phyloP scores from a whole-genome alignment of 345 rosid genomes.

The Cardamine occulta region DNA sequence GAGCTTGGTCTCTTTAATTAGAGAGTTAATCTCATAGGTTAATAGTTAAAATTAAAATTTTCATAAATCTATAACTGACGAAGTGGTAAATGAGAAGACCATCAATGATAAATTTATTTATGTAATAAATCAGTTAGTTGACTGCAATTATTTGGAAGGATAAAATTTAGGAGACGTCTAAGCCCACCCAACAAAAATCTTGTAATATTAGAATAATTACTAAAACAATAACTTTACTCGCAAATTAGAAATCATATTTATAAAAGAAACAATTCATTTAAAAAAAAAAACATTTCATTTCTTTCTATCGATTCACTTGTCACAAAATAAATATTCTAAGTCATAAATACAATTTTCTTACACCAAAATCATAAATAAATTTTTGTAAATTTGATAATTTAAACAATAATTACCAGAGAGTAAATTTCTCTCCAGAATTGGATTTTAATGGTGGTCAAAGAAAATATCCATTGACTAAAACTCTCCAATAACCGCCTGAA shows the following conservation, averaged over 20 bases:
- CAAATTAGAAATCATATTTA: not conserved
- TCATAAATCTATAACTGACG: slow-evolving; percentile 21
- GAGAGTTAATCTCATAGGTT: not conserved
- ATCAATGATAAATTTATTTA: slow-evolving; percentile 10
- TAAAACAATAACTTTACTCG: not conserved
- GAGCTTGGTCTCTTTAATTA: slow-evolving; percentile 18
- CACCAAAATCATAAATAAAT: not conserved
- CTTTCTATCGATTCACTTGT: not conserved
- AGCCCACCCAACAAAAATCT: slow-evolving; percentile 5
- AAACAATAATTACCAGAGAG: not conserved
- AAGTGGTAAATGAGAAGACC: slow-evolving; percentile 29
- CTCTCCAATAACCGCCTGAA: not conserved
- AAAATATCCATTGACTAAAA: not conserved
- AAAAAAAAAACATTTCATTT: not conserved
- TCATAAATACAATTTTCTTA: not conserved
- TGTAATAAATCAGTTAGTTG: slow-evolving; percentile 29
- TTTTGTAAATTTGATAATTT: too few species aligned
- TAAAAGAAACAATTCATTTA: not conserved
- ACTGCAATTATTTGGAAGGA: slow-evolving; percentile 32
- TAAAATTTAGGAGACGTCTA: slow-evolving; percentile 35
- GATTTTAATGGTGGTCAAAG: not conserved
- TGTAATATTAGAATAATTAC: not conserved
- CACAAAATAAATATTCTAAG: not conserved
- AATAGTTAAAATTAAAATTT: not conserved
- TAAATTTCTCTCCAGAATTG: not conserved